phyloP scores from a whole-genome alignment of 2,329 filamentous ascomycete genomes.

The Aspergillus aculeatus region DNA sequence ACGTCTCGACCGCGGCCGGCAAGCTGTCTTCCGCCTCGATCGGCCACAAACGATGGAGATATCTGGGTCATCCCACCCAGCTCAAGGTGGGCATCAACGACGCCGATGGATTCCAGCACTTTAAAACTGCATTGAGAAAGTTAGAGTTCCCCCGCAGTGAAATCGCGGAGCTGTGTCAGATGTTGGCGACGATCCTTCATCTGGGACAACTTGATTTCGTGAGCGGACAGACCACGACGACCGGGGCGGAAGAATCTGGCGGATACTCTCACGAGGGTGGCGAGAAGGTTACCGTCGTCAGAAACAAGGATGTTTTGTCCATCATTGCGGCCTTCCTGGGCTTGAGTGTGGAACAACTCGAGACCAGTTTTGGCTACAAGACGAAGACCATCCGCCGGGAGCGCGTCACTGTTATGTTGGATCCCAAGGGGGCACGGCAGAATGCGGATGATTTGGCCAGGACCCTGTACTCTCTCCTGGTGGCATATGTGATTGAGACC shows the following conservation, averaged over 20 bases:
- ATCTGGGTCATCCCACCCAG: conserved; percentile 92
- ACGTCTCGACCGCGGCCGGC: conserved; percentile 42
- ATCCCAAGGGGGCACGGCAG: conserved; percentile 81
- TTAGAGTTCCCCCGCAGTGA: conserved; percentile 90
- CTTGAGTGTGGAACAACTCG: conserved; percentile 74
- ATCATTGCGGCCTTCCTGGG: conserved; percentile 94
- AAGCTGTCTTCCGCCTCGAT: conserved; percentile 54
- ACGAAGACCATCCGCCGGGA: conserved; percentile 95
- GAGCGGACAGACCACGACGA: conserved; percentile 74
- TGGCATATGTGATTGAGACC: conserved; percentile 88
- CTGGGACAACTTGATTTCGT: conserved; percentile 96
- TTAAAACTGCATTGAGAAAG: conserved; percentile 92
- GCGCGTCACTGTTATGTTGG: conserved; percentile 97
- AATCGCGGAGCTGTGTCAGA: conserved; percentile 95
- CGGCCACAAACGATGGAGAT: conserved; percentile 85
- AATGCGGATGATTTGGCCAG: conserved; percentile 94
- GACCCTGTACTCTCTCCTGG: conserved; percentile 88
- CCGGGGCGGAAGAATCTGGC: conserved; percentile 83
- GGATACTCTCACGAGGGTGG: conserved; percentile 95
- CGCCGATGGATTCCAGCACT: conserved; percentile 90
- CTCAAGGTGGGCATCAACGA: conserved; percentile 97
- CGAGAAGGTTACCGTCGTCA: conserved; percentile 79
- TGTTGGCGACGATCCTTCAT: conserved; percentile 91
- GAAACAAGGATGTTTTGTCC: conserved; percentile 84
- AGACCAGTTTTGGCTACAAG: conserved; percentile 88